These are phyloP conservation scores for Nakazawaea populi DNA, from an alignment of 805 yeast genomes.

Conservation along the genomic window DNA sequence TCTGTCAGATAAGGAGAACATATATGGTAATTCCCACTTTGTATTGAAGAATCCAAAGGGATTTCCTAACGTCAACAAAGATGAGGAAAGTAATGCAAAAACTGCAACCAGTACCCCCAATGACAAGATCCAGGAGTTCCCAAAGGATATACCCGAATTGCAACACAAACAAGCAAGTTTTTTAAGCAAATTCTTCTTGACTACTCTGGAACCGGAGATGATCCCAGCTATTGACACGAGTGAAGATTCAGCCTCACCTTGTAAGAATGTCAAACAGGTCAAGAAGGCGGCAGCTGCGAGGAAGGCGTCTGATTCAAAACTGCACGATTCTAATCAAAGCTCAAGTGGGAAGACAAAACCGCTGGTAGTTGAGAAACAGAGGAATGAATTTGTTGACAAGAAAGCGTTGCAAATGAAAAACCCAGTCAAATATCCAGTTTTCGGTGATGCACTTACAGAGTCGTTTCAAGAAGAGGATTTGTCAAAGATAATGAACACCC, in stretches of 20 bases:
- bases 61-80: background rate
- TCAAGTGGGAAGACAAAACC: background rate
- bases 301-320: background rate
- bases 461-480: background rate
- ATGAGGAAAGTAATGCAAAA: background rate
- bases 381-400: background rate
- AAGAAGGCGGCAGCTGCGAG: background rate
- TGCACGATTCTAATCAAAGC: background rate
- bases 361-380: background rate
- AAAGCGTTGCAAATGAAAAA: background rate
- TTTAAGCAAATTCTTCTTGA: background rate
- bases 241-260: constrained; percentile 3
- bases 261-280: constrained; percentile 3
- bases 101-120: constrained; percentile 4
- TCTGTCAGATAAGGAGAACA: background rate
- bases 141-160: background rate
- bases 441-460: background rate
- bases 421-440: background rate
- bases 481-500: background rate
- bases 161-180: background rate
- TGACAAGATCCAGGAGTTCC: background rate
- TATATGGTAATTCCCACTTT: background rate
- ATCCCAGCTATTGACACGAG: background rate
- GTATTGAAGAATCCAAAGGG: background rate
- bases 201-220: background rate